A percentile compares a stretch with the other conserved stretches of the same genome.
Evolutionary conservation across 192 early-diverging fungal genomes (phyloP).

Genomic region (Coemansia reversa): DNA sequence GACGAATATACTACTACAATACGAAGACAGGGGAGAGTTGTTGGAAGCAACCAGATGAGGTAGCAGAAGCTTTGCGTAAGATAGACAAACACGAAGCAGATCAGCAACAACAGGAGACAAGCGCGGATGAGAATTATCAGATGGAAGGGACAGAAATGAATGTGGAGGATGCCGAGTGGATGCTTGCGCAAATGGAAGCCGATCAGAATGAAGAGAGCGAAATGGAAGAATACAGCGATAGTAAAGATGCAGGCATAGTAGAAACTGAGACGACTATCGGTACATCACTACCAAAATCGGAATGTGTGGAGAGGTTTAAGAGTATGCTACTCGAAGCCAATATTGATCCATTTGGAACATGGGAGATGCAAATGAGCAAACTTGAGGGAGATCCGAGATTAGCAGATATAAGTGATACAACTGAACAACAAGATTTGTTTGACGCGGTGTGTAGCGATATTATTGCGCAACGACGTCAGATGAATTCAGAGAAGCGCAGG

Average conservation of each 20-base stretch:
- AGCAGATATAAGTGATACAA: background rate
- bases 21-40: constrained; percentile 11
- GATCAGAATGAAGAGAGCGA: constrained; percentile 1
- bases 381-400: constrained; percentile 20
- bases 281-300: constrained; percentile 5
- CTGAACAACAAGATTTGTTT: constrained; percentile 39
- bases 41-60: constrained; percentile 27
- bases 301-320: constrained; percentile 19
- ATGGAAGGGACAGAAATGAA: constrained; percentile 34
- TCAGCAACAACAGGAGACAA: background rate
- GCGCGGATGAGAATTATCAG: background rate
- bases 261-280: background rate
- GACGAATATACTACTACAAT: constrained; percentile 38
- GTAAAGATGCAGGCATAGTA: background rate
- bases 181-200: constrained; percentile 42
- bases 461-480: constrained; percentile 9
- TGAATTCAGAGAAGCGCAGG: background rate
- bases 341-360: constrained; percentile 36
- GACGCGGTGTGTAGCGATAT: constrained; percentile 23
- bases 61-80: background rate
- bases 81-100: background rate
- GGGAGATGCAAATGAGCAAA: constrained; percentile 23
- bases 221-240: background rate
- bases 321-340: constrained; percentile 26
- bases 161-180: constrained; percentile 51